Conservation (phyloP, 2,329 filamentous ascomycete genomes). For the Aspergillus eucalypticola region DNA sequence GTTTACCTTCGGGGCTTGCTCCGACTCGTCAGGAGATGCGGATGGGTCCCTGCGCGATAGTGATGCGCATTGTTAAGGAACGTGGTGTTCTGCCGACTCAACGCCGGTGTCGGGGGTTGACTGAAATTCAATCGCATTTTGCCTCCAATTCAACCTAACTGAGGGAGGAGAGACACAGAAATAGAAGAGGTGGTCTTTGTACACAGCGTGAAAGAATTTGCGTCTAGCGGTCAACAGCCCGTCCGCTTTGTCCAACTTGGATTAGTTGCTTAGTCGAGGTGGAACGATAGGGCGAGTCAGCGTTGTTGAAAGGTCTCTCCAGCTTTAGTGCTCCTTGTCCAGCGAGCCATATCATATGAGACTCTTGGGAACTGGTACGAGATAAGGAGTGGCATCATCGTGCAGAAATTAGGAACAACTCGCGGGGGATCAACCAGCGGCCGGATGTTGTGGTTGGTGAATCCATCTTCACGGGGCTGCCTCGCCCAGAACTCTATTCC, state of each 20-base stretch:
- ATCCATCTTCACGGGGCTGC: not conserved
- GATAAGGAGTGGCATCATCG: not conserved
- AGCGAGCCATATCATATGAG: not conserved
- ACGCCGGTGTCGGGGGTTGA: conserved; percentile 30
- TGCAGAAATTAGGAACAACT: not conserved
- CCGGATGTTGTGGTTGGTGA: not conserved
- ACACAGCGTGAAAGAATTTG: not conserved
- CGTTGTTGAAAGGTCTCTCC: not conserved
- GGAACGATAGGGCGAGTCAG: not conserved
- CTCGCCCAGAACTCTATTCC: not conserved
- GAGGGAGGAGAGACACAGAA: not conserved
- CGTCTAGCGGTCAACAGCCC: conserved; percentile 10
- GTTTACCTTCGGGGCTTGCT: conserved; percentile 34
- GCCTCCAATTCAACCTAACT: not conserved
- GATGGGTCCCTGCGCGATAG: conserved; percentile 29
- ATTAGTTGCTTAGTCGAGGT: conserved; percentile 1
- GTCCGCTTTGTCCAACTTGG: not conserved
- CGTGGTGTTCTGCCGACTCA: conserved; percentile 34
- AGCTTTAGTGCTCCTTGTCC: not conserved
- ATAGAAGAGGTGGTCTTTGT: not conserved
- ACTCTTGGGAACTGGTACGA: not conserved
- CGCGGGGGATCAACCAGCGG: not conserved
- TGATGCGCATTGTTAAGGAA: conserved; percentile 22
- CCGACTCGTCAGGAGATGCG: conserved; percentile 34
- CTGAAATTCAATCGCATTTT: conserved; percentile 34